Percentiles rank a stretch among this genome's conserved stretches.
Evolutionary conservation across 768 basidiomycete genomes (phyloP).

Genomic region (Leccinellum albellum): DNA sequence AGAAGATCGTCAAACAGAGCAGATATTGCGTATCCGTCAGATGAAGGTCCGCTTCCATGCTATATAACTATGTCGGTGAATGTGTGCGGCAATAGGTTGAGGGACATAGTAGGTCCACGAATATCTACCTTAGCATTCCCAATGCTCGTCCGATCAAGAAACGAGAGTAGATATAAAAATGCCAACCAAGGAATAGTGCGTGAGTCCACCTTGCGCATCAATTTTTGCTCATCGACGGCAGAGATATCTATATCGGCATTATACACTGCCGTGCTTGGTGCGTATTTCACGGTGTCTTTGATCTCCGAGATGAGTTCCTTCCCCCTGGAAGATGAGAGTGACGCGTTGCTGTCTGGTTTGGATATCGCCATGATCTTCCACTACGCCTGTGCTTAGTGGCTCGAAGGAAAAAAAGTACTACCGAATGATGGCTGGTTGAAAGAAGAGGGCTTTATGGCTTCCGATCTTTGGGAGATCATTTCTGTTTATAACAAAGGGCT

Average conservation of each 20-base stretch:
- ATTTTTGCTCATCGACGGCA: slow-evolving; percentile 60
- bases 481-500: no score
- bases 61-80: slow-evolving; percentile 48
- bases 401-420: neutral
- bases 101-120: no score
- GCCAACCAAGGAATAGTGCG: slow-evolving; percentile 68
- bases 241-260: slow-evolving; percentile 52
- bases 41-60: slow-evolving; percentile 53
- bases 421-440: neutral
- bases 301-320: neutral
- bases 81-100: neutral
- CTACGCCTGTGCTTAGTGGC: neutral
- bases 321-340: neutral
- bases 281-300: neutral
- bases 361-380: neutral
- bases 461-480: neutral
- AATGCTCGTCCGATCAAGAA: slow-evolving; percentile 57
- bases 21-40: slow-evolving; percentile 66
- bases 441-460: neutral
- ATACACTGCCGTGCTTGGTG: slow-evolving; percentile 16
- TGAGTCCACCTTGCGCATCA: slow-evolving; percentile 66
- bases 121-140: slow-evolving; percentile 35
- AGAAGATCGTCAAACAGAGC: slow-evolving; percentile 57
- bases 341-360: neutral
- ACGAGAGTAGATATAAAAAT: slow-evolving; percentile 72